Evolutionary conservation across 2,329 filamentous ascomycete species (phyloP).

Genomic region (Didymella glomerata): DNA sequence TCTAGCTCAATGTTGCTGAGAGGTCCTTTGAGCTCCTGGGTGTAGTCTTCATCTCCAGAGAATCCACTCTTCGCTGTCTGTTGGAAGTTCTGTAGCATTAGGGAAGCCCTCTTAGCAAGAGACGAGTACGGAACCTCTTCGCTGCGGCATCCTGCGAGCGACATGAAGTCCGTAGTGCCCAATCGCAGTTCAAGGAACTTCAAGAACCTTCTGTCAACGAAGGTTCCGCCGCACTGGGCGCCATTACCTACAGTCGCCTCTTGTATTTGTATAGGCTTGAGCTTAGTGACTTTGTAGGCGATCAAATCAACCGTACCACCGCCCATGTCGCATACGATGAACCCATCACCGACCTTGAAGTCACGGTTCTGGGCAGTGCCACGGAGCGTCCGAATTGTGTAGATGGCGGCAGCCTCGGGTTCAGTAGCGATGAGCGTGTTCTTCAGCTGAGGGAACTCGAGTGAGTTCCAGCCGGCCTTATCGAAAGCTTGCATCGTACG

Average conservation of each 20-base stretch:
- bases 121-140: slow-evolving; percentile 26
- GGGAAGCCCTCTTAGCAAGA: slow-evolving; percentile 18
- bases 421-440: slow-evolving; percentile 24
- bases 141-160: slow-evolving; percentile 27
- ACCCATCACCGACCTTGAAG: slow-evolving; percentile 30
- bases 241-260: slow-evolving; percentile 37
- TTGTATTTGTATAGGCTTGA: slow-evolving; percentile 27
- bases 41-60: slow-evolving; percentile 28
- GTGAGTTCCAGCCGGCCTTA: slow-evolving; percentile 32
- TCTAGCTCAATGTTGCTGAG: slow-evolving; percentile 33
- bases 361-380: slow-evolving; percentile 23
- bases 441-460: slow-evolving; percentile 19
- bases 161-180: slow-evolving; percentile 29
- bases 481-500: slow-evolving; percentile 29
- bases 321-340: slow-evolving; percentile 44
- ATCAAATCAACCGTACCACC: slow-evolving; percentile 44
- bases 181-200: slow-evolving; percentile 35
- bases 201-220: slow-evolving; percentile 37
- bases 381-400: slow-evolving; percentile 31
- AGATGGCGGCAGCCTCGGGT: slow-evolving; percentile 42
- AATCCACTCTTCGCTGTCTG: slow-evolving; percentile 35
- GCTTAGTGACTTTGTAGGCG: slow-evolving; percentile 27
- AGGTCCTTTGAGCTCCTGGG: slow-evolving; percentile 27
- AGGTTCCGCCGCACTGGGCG: slow-evolving; percentile 41
- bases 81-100: slow-evolving; percentile 35